These are phyloP conservation scores for Paramecium primaurelia DNA, from an alignment of 73 alveolate species.

Conservation along the genomic window DNA sequence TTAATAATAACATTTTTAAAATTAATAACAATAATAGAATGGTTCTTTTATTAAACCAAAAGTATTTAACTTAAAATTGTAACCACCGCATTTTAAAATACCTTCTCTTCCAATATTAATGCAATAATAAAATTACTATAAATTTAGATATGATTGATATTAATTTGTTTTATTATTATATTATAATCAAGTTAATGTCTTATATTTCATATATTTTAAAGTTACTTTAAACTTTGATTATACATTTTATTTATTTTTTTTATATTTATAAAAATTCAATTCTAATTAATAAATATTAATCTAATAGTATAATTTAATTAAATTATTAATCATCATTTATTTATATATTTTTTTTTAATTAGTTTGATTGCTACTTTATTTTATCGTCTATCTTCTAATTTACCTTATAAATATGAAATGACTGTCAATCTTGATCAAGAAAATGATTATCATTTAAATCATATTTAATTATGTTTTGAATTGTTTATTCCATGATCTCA, in stretches of 20 bases:
- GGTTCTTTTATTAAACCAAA: conserved; percentile 39
- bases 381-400: not conserved
- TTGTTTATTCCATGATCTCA: not conserved
- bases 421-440: not conserved
- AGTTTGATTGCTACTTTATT: not conserved
- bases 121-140: conserved; percentile 1
- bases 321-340: not conserved
- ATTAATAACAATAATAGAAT: not conserved
- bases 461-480: not conserved
- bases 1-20: not conserved
- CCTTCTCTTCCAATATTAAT: conserved; percentile 21
- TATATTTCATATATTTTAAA: too few relatives aligned
- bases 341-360: not conserved
- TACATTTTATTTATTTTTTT: too few relatives aligned
- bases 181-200: not conserved
- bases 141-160: conserved; percentile 25
- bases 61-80: conserved; percentile 31
- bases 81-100: conserved; percentile 24
- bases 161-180: not conserved
- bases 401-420: not conserved
- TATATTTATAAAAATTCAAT: not conserved
- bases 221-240: too few relatives aligned
- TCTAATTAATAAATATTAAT: not conserved
- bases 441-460: not conserved
- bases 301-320: not conserved